Percentiles rank a stretch among this genome's conserved stretches.
phyloP scores from a whole-genome alignment of 2,329 filamentous ascomycete species.

The Neonectria ditissima region DNA sequence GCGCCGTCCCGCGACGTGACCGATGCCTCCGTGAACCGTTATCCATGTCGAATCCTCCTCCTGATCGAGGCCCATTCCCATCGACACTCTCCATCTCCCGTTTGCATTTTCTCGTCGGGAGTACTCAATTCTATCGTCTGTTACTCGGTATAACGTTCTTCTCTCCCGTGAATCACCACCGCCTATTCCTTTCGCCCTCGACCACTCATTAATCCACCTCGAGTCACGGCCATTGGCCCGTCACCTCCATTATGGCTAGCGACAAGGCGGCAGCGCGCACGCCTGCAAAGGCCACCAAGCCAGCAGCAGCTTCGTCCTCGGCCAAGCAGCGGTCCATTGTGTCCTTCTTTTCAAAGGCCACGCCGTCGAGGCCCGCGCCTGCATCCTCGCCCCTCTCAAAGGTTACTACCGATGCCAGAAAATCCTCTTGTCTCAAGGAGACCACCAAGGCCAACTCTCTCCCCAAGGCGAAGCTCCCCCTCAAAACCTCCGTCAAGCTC shows the following conservation, averaged over 20 bases:
- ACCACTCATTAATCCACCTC: slow-evolving; percentile 13
- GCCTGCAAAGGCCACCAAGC: slow-evolving; percentile 49
- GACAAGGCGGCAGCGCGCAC: slow-evolving; percentile 49
- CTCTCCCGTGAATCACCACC: slow-evolving; percentile 32
- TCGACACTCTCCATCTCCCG: slow-evolving; percentile 10
- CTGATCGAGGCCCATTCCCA: slow-evolving; percentile 18
- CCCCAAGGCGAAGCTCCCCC: slow-evolving; percentile 60
- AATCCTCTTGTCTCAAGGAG: slow-evolving; percentile 54
- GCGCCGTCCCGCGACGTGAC: slow-evolving; percentile 37
- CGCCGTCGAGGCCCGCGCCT: slow-evolving; percentile 49
- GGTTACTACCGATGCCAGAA: slow-evolving; percentile 48
- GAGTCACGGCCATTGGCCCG: slow-evolving; percentile 11
- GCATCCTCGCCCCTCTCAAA: slow-evolving; percentile 49
- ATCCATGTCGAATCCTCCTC: slow-evolving; percentile 13
- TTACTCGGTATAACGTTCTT: slow-evolving; percentile 16
- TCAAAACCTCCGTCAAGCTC: slow-evolving; percentile 49
- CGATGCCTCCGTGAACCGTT: slow-evolving; percentile 10
- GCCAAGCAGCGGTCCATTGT: slow-evolving; percentile 58
- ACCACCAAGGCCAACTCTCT: slow-evolving; percentile 56
- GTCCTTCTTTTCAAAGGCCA: slow-evolving; percentile 60
- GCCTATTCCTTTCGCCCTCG: neutral
- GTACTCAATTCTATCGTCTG: slow-evolving; percentile 16
- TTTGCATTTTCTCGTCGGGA: slow-evolving; percentile 6
- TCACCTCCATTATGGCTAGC: slow-evolving; percentile 45
- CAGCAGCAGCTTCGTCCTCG: slow-evolving; percentile 46